Evolutionary conservation across 1,284 basidiomycete genomes (phyloP), one percentile per base, ranked within the genome.

Genomic region (Neolentinus lepideus): DNA sequence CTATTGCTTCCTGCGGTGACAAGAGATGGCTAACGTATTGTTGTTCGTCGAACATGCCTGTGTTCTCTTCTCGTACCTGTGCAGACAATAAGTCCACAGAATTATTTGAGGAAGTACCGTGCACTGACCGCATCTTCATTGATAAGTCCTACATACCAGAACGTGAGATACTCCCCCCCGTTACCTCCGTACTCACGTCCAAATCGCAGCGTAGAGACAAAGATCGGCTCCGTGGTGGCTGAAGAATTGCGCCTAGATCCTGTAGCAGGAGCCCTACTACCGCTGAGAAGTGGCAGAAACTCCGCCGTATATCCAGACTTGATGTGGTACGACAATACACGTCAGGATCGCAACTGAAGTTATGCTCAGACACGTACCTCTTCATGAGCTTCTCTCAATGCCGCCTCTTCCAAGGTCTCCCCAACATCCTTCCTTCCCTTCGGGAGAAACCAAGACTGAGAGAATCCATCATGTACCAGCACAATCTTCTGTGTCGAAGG

Each of bases 381-480:
- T 64, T 85, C 83, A 62, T 83, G 80, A 1, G 79, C 83, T 67
- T 85, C 84, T 53, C 84, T 70, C 36, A 85, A 64, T 0, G 80
- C 84, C 0, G 83, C 64, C 46, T 75, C 64, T 62, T 85, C 82
- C 14, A 85, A 60, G 3, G 73, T 75, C 67, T 87, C 84, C 2
- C 81, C 82, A 0, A 78, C 60, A 63, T 86, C 84, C 64, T 85
- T 87, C 54, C 84, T 69, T 8, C 84, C 84, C 54, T 75, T 77
- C 0, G 83, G 84, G 1, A 85, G 69, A 62, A 85, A 83, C 75
- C 75, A 85, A 22, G 66, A 64, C 1, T 70, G 57, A 19, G 25
- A 54, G 24, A 63, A 54, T 1, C 61, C 64, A 36, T 82, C 77
- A 50, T 75, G 64, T 0, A 85, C 60, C 8, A 85, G 57, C 6